Percentiles rank a stretch among this genome's conserved stretches.
These are phyloP conservation scores for Chloromonas sp. DNA, from an alignment of 163 green algal genomes.

Conservation along the genomic window DNA sequence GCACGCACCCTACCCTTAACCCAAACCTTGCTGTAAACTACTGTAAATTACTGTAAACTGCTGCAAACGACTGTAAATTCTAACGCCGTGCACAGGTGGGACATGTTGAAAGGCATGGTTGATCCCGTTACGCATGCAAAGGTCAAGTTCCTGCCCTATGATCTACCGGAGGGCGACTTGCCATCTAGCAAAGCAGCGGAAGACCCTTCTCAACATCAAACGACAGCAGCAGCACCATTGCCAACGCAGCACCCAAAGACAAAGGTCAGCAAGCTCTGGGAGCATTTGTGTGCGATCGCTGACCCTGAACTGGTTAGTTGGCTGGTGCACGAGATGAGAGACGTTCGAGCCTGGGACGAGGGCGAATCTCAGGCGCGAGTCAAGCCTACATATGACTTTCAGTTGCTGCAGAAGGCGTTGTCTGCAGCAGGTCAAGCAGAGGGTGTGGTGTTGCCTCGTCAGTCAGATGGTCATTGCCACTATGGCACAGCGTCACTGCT, in stretches of 20 bases:
- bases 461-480: not conserved
- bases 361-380: not conserved
- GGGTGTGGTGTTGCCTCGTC: not conserved
- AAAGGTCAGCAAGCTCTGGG: not conserved
- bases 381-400: not conserved
- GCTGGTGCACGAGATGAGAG: not conserved
- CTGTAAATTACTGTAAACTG: too few relatives aligned
- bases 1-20: not conserved
- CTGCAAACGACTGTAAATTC: not conserved
- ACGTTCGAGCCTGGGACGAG: not conserved
- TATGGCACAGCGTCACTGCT: not conserved
- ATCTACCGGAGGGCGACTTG: not conserved
- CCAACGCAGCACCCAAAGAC: not conserved
- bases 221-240: not conserved
- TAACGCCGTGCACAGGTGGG: not conserved
- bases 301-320: not conserved
- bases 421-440: not conserved
- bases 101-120: conserved; percentile 7
- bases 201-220: not conserved
- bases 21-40: not conserved
- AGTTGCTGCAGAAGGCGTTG: not conserved
- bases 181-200: too few relatives aligned
- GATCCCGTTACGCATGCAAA: conserved; percentile 18
- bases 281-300: not conserved
- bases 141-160: conserved; percentile 8